phyloP scores from a whole-genome alignment of 352 stramenopile genomes.

The Pythium phragmiticola region DNA sequence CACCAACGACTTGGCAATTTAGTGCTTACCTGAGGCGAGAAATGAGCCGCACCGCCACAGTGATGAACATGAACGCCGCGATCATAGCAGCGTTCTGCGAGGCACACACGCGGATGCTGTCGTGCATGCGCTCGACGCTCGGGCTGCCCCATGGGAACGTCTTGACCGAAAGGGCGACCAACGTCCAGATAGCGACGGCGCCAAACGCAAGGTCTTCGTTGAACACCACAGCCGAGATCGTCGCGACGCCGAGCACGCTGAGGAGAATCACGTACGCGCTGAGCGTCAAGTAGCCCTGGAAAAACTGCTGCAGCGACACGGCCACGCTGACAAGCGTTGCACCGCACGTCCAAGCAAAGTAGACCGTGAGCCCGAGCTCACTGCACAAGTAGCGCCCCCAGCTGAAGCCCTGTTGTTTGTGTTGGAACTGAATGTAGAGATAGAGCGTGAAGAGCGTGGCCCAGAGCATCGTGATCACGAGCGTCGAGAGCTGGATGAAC shows the following conservation, averaged over 20 bases:
- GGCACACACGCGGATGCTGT: conserved; percentile 60
- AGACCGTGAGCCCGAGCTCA: conserved; percentile 64
- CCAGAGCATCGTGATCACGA: conserved; percentile 62
- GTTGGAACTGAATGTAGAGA: conserved; percentile 43
- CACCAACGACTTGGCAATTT: not conserved
- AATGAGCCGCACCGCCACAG: conserved; percentile 25
- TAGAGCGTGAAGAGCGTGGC: conserved; percentile 61
- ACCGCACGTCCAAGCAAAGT: conserved; percentile 76
- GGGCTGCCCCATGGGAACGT: conserved; percentile 38
- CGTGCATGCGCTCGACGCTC: conserved; percentile 44
- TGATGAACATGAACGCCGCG: conserved; percentile 63
- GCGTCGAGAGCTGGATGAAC: conserved; percentile 55
- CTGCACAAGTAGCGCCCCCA: conserved; percentile 49
- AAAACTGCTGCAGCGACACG: conserved; percentile 54
- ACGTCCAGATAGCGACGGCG: conserved; percentile 63
- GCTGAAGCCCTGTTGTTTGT: conserved; percentile 37
- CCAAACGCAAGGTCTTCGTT: conserved; percentile 60
- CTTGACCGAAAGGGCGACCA: conserved; percentile 56
- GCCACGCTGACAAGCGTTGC: conserved; percentile 69
- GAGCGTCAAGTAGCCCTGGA: conserved; percentile 50
- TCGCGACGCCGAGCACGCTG: conserved; percentile 52
- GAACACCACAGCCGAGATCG: conserved; percentile 59
- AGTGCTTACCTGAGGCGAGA: conserved; percentile 18
- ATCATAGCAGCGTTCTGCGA: conserved; percentile 58
- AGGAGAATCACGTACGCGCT: conserved; percentile 56